Conservation (phyloP, 352 stramenopile genomes). For the Aphanomyces stellatus region DNA sequence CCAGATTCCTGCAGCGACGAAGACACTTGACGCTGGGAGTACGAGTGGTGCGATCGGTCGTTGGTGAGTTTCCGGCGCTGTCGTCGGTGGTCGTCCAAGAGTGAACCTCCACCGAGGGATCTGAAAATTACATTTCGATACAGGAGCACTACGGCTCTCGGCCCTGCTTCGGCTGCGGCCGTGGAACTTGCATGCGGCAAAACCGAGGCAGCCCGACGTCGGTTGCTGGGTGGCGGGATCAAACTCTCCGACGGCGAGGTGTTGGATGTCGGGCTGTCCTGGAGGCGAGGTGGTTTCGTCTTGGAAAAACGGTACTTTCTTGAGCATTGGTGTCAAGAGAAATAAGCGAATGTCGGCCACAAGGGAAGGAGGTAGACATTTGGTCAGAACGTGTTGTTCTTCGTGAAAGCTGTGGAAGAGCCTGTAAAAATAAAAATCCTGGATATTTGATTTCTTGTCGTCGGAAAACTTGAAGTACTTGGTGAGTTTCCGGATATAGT, state of each 20-base stretch:
- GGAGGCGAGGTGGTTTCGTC: conserved; percentile 37
- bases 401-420: conserved; percentile 55
- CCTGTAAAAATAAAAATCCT: conserved; percentile 58
- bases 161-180: too few species aligned
- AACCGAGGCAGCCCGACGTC: too few species aligned
- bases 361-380: conserved; percentile 50
- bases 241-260: conserved; percentile 45
- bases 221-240: too few species aligned
- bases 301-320: conserved; percentile 46
- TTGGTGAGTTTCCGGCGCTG: too few species aligned
- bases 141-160: too few species aligned
- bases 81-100: too few species aligned
- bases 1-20: too few species aligned
- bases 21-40: too few species aligned
- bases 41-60: too few species aligned
- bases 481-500: conserved; percentile 37
- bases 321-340: conserved; percentile 53
- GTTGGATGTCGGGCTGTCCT: conserved; percentile 41
- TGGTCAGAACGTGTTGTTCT: conserved; percentile 45
- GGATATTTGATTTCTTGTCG: conserved; percentile 40
- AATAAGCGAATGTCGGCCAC: conserved; percentile 58
- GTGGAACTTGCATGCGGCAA: too few species aligned
- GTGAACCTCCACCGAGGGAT: too few species aligned
- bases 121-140: too few species aligned
- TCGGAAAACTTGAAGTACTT: conserved; percentile 37